phyloP scores from a whole-genome alignment of 352 stramenopile genomes.

The Globisporangium paddicum region DNA sequence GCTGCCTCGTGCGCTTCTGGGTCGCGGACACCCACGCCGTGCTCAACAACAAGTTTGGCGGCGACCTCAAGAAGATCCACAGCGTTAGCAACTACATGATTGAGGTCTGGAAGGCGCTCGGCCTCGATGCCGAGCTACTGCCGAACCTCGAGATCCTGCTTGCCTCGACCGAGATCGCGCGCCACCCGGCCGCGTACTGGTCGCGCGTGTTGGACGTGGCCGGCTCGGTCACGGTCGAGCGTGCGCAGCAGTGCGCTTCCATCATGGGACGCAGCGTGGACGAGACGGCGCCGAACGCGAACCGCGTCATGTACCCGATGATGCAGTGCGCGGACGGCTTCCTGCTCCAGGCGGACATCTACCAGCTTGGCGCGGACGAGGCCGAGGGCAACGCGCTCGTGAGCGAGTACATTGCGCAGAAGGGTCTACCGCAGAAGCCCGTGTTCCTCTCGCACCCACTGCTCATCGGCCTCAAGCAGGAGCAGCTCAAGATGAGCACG shows the following conservation, averaged over 20 bases:
- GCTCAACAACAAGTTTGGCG: constrained; percentile 99
- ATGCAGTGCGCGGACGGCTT: constrained; percentile 99
- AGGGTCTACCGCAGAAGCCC: constrained; percentile 61
- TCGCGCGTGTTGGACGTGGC: constrained; percentile 91
- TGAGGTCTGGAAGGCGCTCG: constrained; percentile 98
- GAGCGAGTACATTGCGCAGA: constrained; percentile 95
- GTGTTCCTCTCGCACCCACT: constrained; percentile 98
- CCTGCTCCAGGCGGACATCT: constrained; percentile 98
- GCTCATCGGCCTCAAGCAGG: constrained; percentile 97
- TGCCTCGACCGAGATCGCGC: constrained; percentile 94
- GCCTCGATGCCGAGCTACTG: constrained; percentile 90
- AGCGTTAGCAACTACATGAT: constrained; percentile 95
- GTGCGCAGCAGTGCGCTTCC: constrained; percentile 97
- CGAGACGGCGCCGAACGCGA: constrained; percentile 86
- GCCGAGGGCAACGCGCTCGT: constrained; percentile 94
- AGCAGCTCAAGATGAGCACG: constrained; percentile 99
- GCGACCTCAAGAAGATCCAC: constrained; percentile 96
- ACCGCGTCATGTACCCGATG: constrained; percentile 94
- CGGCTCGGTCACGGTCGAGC: constrained; percentile 82
- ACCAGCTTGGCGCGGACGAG: constrained; percentile 98
- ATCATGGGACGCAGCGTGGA: constrained; percentile 96
- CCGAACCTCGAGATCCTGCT: constrained; percentile 97
- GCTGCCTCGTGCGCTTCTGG: constrained; percentile 97
- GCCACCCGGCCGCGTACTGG: constrained; percentile 90
- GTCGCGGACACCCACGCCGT: constrained; percentile 98